Base-by-base conservation (phyloP, 129 eudicot species). In the Pulicaria dysenterica region DNA sequence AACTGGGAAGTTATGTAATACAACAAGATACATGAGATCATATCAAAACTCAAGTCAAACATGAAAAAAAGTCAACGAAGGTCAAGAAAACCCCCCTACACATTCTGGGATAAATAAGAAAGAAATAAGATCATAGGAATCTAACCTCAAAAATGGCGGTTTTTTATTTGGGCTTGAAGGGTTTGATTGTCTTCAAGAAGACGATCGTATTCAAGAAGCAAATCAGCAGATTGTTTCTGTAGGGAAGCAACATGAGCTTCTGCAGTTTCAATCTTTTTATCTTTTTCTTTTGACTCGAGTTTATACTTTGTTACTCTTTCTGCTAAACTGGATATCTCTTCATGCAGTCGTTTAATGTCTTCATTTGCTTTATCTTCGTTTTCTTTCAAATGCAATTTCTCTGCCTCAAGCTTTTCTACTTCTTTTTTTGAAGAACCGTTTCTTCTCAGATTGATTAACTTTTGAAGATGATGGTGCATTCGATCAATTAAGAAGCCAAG, bases 211-310 rank as follows among this genome's bases (percentile, higher is more conserved):
- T 93, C 96, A 6, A 93, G 90, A 75, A 93, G 98, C 62, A 93
- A 79, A 82, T 93, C 98, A 6, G 98, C 96, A 49, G 96, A 86
- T 79, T 93, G 98, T 82, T 90, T 93, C 71, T 93, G 98, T 16
- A 93, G 95, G 63, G 98, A 78, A 63, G 84, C 82, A 24, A 93
- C 98, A 76, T 93, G 96, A 71, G 85, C 88, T 79, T 89, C 98
- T 5, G 96, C 98, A 6, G 89, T 88, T 72, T 84, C 92, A 47
- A 93, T 79, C 74, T 77, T 64, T 69, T 77, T 90, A 81, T 89
- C 95, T 75, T 93, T 93, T 69, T 87, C 89, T 47, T 75, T 77
- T 1, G 84, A 82, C 57, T 85, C 98, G 64, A 58, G 12, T 77
- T 85, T 93, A 7, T 85, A 58, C 81, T 83, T 89, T 70, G 87